A percentile compares a stretch with the other conserved stretches of the same genome.
These are phyloP conservation scores for Urochloa ruziziensis DNA, from an alignment of 176 grass and related monocot genomes.

Conservation along the genomic window DNA sequence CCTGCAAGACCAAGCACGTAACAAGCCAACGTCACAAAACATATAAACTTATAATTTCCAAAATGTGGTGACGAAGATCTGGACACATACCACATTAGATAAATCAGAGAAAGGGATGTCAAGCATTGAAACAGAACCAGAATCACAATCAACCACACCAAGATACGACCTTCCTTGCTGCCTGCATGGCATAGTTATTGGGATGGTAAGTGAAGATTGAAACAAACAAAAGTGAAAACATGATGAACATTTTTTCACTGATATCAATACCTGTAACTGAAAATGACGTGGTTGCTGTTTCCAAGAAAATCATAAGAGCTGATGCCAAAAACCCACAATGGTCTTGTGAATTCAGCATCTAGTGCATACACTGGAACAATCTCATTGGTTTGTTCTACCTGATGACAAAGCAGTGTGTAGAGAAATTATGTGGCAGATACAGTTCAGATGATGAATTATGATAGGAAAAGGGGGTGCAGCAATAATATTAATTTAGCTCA, in stretches of 20 bases:
- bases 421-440: constrained; percentile 18
- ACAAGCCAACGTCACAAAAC: constrained; percentile 4
- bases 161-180: constrained; percentile 81
- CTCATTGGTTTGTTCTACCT: constrained; percentile 84
- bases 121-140: constrained; percentile 65
- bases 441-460: neutral
- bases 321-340: constrained; percentile 90
- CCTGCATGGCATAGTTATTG: constrained; percentile 44
- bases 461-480: neutral
- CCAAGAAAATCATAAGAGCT: constrained; percentile 88
- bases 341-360: constrained; percentile 86
- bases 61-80: neutral
- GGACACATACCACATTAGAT: constrained; percentile 63
- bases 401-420: constrained; percentile 13
- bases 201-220: constrained; percentile 2
- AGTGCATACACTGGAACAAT: constrained; percentile 60
- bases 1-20: constrained; percentile 42
- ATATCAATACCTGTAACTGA: constrained; percentile 84
- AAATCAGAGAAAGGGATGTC: constrained; percentile 78
- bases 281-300: constrained; percentile 58
- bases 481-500: neutral
- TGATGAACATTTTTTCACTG: constrained; percentile 14
- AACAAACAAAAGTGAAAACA: constrained; percentile 2
- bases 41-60: neutral
- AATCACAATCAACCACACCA: constrained; percentile 72